Base-by-base conservation (phyloP, 169 alveolate species). In the Cryptosporidium canis region DNA sequence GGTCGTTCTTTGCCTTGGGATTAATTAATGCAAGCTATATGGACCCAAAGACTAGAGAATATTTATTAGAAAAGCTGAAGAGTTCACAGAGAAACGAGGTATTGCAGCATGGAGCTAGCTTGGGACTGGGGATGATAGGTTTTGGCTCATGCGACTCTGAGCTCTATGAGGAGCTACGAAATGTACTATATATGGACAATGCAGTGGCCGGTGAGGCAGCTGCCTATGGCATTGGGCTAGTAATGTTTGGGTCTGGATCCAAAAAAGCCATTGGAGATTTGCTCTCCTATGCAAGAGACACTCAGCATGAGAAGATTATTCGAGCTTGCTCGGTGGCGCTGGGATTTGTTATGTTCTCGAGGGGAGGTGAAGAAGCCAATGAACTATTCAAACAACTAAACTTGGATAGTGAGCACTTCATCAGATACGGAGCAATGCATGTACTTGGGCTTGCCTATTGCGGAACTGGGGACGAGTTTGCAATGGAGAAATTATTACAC, bases 141-240 rank as follows among this genome's bases (percentile, higher is more conserved):
- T 92, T 97, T 94, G 98, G 98, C 9, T 92, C 95, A 41, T 90
- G 84, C 44, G 85, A 91, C 47, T 21, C 68, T 56, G 94, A 90
- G 37, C 58, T 96, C 24, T 96, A 94, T 90, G 98, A 96, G 85
- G 97, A 93, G 27, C 83, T 97, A 55, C 96, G 95, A 90, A 93
- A 93, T 53, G 95, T 96, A 14, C 83, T 98, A 47, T 96, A 92
- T 90, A 93, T 94, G 39, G 98, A 98, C 90, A 93, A 95, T 83
- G 99, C 99, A 4, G 97, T 97, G 35, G 94, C 98, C 31, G 99
- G 99, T 0, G 99, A 98, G 93, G 99, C 99, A 31, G 99, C 99
- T 1, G 99, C 99, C 3, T 94, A 95, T 90, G 99, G 97, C 18
- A 95, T 95, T 64, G 99, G 99, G 1, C 92, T 98, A 47, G 94